phyloP scores from a whole-genome alignment of 2,329 filamentous ascomycete genomes.

The Ophiostoma sp. region DNA sequence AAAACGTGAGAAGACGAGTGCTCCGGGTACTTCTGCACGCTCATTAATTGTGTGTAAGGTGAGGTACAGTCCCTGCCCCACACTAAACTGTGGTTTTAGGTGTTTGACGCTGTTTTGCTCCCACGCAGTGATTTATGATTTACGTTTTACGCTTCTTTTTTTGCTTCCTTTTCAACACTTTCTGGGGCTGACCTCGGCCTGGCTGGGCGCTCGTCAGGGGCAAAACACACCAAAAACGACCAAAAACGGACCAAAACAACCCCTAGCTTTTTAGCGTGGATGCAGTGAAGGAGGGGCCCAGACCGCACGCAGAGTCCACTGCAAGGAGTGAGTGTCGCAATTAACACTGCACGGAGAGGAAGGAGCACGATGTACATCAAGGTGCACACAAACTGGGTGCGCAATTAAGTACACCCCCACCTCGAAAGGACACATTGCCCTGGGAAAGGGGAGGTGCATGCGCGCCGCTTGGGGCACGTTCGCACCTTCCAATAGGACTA shows the following conservation, averaged over 20 bases:
- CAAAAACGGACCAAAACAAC: constrained; percentile 10
- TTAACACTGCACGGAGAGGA: neutral
- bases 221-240: neutral
- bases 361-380: neutral
- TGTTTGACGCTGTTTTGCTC: neutral
- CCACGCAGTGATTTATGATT: neutral
- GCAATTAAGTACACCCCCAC: neutral
- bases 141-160: neutral
- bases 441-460: neutral
- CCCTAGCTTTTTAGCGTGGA: constrained; percentile 10
- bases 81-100: neutral
- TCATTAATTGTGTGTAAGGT: neutral
- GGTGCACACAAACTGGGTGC: neutral
- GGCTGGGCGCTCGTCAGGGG: constrained; percentile 6
- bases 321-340: constrained; percentile 14
- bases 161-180: neutral
- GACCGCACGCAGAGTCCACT: neutral
- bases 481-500: neutral
- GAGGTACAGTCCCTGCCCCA: neutral
- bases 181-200: neutral
- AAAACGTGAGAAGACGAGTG: neutral
- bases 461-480: neutral
- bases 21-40: neutral
- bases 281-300: neutral
- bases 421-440: constrained; percentile 21